Conservation (phyloP, 2,329 filamentous ascomycete genomes). For the Emmonsia crescens region DNA sequence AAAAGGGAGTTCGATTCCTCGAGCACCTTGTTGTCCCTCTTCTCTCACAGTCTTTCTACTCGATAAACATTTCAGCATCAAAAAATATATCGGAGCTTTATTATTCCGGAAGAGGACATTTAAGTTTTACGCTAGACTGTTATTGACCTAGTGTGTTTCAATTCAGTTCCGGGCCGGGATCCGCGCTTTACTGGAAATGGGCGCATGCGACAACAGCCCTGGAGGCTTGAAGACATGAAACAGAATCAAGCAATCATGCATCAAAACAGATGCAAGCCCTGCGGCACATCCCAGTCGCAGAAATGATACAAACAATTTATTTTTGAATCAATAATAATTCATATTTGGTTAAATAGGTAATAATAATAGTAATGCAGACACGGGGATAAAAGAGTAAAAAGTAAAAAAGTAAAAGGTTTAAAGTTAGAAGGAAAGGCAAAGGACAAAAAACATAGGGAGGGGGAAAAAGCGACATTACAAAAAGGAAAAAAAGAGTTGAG, state of each 20-base stretch:
- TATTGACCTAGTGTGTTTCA: neutral
- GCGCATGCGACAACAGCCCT: neutral
- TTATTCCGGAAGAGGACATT: neutral
- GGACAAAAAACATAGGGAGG: neutral
- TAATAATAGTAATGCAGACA: constrained; percentile 1
- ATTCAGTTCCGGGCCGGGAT: neutral
- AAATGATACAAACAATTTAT: neutral
- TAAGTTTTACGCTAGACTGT: neutral
- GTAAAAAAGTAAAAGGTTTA: neutral
- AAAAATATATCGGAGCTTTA: neutral
- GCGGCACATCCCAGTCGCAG: neutral
- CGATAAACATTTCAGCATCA: too few species aligned
- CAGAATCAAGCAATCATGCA: too few species aligned
- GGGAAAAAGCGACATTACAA: neutral
- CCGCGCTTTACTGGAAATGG: constrained; percentile 1
- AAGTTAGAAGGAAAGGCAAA: neutral
- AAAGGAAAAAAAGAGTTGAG: neutral
- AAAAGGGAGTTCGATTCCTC: too few species aligned
- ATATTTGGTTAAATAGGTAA: neutral
- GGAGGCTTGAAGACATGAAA: too few species aligned
- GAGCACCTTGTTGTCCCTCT: too few species aligned
- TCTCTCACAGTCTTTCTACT: too few species aligned
- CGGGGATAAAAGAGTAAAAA: too few species aligned
- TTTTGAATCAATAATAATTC: neutral
- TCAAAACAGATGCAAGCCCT: neutral